Conservation (phyloP, 2,329 filamentous ascomycete species). For the Cladophialophora carrionii region DNA sequence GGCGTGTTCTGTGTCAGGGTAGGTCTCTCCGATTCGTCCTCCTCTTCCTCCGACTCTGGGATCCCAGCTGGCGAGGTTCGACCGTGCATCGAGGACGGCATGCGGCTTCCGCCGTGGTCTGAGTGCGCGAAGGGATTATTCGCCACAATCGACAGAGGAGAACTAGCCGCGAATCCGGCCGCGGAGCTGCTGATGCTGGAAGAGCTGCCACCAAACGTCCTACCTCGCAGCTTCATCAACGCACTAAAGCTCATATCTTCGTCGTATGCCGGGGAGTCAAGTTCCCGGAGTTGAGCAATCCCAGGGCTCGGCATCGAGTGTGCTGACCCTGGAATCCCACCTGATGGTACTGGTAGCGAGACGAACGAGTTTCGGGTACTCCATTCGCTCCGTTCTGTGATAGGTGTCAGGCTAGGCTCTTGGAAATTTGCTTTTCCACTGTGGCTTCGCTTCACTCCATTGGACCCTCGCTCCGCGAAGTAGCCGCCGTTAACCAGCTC, state of each 20-base stretch:
- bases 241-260: slow-evolving; percentile 74
- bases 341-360: slow-evolving; percentile 63
- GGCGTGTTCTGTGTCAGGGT: slow-evolving; percentile 40
- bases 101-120: slow-evolving; percentile 21
- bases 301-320: slow-evolving; percentile 68
- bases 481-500: slow-evolving; percentile 81
- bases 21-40: slow-evolving; percentile 32
- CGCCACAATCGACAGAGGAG: slow-evolving; percentile 44
- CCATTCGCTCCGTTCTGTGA: slow-evolving; percentile 94
- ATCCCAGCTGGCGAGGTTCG: slow-evolving; percentile 35
- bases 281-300: slow-evolving; percentile 69
- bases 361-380: slow-evolving; percentile 91
- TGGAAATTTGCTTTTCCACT: slow-evolving; percentile 75
- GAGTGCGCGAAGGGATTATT: slow-evolving; percentile 39
- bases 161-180: slow-evolving; percentile 42
- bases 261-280: slow-evolving; percentile 58
- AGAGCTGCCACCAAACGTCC: slow-evolving; percentile 80
- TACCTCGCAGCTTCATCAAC: slow-evolving; percentile 71
- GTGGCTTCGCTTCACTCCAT: slow-evolving; percentile 64
- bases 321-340: slow-evolving; percentile 50
- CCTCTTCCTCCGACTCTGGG: slow-evolving; percentile 40
- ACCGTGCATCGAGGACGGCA: slow-evolving; percentile 27
- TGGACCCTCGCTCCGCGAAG: slow-evolving; percentile 75
- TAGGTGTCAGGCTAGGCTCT: slow-evolving; percentile 92
- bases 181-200: slow-evolving; percentile 65